Evolutionary conservation across 176 grass and related monocot genomes (phyloP), one percentile per base, ranked within the genome.

Genomic region (Oryza punctata): DNA sequence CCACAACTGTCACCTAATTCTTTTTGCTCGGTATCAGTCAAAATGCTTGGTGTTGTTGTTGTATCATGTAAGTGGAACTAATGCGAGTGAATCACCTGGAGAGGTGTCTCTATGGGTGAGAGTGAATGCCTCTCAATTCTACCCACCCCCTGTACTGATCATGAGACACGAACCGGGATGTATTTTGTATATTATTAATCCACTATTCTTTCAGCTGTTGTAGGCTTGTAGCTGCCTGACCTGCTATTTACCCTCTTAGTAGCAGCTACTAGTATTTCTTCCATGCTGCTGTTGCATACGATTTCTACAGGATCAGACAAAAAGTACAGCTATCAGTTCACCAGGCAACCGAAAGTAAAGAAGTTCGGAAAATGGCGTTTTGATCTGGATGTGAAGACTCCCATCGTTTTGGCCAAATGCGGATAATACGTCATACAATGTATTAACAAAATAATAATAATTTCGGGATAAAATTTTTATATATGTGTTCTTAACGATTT

Each of bases 131-230:
- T 3, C 84, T 79, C 35, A 70, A 69, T 87, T 90, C 80, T 68
- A 83, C 75, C 69, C 69, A 15, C 63, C 29, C 33, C 27, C 3
- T 90, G 75, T 80, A 87, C 74, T 38, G 37, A 38, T 26, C 18
- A n/a, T 78, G 66, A 68, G 33, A 60, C n/a, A 64, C 35, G 28
- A 24, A 28, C 60, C 38, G 14, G 64, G 75, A 45, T 41, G 73
- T 24, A 84, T 70, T 70, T 64, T 90, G 84, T 90, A 87, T 83
- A 90, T 86, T 87, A 90, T 90, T 82, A 60, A 69, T 65, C 69
- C n/a, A 74, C 70, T 90, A 87, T 90, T 90, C 80, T 84, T 90
- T 90, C 38, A 83, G 75, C 45, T 72, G 81, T 23, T 43, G 27
- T 29, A 45, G 12, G 13, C 1, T 23, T 43, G 27, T 29, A 45